Conservation (phyloP, 1,139 yeast genomes). For the Suhomyces coccinellae region DNA sequence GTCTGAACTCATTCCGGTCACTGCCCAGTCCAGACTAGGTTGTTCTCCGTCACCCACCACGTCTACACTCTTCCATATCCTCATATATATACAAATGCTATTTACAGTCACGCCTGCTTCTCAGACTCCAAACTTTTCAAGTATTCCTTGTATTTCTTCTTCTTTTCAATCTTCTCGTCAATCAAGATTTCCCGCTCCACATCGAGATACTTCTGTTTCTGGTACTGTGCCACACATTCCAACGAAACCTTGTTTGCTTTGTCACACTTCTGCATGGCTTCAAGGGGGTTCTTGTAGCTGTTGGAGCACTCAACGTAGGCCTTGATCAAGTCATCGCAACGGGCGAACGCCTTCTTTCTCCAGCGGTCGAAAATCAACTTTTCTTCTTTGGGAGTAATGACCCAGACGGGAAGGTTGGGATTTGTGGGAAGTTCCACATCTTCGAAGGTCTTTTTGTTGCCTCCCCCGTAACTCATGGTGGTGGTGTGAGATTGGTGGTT, state of each 20-base stretch:
- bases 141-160: conserved; percentile 17
- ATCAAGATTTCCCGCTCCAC: conserved; percentile 67
- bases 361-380: conserved; percentile 75
- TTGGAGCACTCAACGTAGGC: conserved; percentile 46
- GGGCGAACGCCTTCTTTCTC: conserved; percentile 70
- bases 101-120: conserved; percentile 4
- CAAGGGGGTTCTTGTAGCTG: conserved; percentile 47
- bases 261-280: conserved; percentile 58
- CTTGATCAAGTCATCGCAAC: conserved; percentile 67
- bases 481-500: conserved; percentile 4
- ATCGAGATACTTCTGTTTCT: conserved; percentile 68
- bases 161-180: conserved; percentile 50
- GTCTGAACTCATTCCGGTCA: no score
- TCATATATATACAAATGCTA: conserved; percentile 1
- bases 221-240: conserved; percentile 66
- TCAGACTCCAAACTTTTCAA: conserved; percentile 7
- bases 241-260: conserved; percentile 32
- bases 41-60: no score
- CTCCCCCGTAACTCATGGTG: conserved; percentile 17
- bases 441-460: conserved; percentile 35
- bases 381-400: conserved; percentile 83
- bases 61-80: not conserved
- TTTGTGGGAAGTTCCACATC: conserved; percentile 45
- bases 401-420: conserved; percentile 73
- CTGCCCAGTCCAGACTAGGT: no score